Evolutionary conservation across 495 filamentous ascomycete genomes (phyloP), one percentile per base, ranked within the genome.

Genomic region (Trichoderma orchidacearum): DNA sequence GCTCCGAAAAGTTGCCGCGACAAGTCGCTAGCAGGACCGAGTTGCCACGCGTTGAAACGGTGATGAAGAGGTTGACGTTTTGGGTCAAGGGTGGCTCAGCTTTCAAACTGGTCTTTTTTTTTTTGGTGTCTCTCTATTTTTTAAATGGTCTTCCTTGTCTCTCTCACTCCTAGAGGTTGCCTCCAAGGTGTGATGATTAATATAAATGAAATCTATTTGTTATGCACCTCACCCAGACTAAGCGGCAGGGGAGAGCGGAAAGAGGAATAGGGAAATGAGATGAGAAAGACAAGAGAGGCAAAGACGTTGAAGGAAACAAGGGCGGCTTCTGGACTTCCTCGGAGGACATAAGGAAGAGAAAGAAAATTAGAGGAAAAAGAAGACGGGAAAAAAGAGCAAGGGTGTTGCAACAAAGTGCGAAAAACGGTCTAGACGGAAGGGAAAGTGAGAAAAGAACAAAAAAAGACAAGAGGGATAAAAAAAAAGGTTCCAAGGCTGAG

Each of bases 401-500:
- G 29, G 28, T 17, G 51, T 51, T 25, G 28, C 13, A 32, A 53
- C 29, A 30, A 23, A 25, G n/a, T 3, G 51, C 28, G 51, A 53
- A 53, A 53, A 53, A 48, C 2, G 21, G 41, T 27, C 41, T 18
- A 53, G 51, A 17, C 17, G 21, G 28, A 30, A 23, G 30, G 3
- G 9, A 13, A 41, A 35, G 35, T 25, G n/a, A 56, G 27, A 41
- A 9, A 54, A 17, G 30, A 34, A 30, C 15, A 13, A 34, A 35
- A 55, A 36, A 51, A 28, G 23, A 18, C 9, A 27, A 51, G 45
- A 18, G 45, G 45, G 45, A 18, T 8, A 18, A 51, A 34, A 30
- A 57, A 55, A 53, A 45, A 31, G 48, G 50, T 41, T 57, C 48
- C 34, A 57, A 48, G 58, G 38, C 55, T 55, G 52, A 53, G 17